Evolutionary conservation across 176 grass and related monocot genomes (phyloP).

Genomic region (Ensete ventricosum): DNA sequence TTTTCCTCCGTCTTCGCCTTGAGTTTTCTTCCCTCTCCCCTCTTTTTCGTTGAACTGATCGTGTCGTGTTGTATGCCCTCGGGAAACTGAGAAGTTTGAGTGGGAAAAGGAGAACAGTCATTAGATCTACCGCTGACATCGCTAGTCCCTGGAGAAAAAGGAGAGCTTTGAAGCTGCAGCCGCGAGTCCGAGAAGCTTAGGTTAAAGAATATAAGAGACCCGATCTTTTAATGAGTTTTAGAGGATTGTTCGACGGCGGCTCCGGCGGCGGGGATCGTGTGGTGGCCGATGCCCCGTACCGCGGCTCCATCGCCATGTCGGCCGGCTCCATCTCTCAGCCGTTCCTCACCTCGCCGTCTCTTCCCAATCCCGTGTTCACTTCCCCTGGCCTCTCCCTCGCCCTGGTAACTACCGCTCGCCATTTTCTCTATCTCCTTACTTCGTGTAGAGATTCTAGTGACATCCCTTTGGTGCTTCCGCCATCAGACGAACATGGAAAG

Average conservation of each 20-base stretch:
- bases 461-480: neutral
- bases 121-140: neutral
- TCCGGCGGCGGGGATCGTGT: slow-evolving; percentile 29
- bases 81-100: neutral
- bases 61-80: neutral
- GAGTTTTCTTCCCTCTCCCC: neutral
- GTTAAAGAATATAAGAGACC: neutral
- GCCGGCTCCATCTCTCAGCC: slow-evolving; percentile 5
- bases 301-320: neutral
- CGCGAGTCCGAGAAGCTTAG: neutral
- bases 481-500: slow-evolving; percentile 32
- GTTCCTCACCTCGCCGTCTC: neutral
- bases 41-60: neutral
- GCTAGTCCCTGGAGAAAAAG: neutral
- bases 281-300: neutral
- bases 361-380: slow-evolving; percentile 23
- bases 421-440: neutral
- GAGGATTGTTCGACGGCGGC: slow-evolving; percentile 24
- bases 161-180: neutral
- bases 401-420: slow-evolving; percentile 28
- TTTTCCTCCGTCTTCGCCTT: neutral
- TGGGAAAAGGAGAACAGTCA: neutral
- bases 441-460: neutral
- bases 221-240: slow-evolving; percentile 2
- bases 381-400: slow-evolving; percentile 50